Evolutionary conservation across 768 basidiomycete species (phyloP).

Genomic region (Suillus tomentosus): DNA sequence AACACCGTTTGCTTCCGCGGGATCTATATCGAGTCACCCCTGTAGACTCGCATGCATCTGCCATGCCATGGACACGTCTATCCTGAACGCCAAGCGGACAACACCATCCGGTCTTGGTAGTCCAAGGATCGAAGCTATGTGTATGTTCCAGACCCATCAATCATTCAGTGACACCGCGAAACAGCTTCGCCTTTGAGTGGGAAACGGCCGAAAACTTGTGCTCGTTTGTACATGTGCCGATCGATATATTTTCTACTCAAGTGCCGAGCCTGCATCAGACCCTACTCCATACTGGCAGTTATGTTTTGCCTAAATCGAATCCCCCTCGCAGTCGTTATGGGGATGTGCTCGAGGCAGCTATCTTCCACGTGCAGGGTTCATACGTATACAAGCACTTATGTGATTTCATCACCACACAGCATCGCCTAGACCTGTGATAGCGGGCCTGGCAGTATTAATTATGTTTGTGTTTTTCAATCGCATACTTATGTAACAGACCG

Average conservation of each 20-base stretch:
- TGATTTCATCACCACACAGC: neutral
- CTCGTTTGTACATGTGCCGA: neutral
- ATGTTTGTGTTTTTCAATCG: neutral
- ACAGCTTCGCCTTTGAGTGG: neutral
- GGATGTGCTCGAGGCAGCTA: neutral
- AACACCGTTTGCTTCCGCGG: neutral
- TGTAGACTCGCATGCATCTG: neutral
- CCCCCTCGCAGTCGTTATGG: neutral
- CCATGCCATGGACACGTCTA: neutral
- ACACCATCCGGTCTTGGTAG: neutral
- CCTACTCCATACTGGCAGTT: neutral
- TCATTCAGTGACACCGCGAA: too few relatives aligned
- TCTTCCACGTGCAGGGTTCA: neutral
- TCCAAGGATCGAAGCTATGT: neutral
- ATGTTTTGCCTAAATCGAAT: neutral
- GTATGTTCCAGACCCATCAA: neutral
- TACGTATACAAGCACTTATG: neutral
- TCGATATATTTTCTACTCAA: too few relatives aligned
- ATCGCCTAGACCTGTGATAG: neutral
- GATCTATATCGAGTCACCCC: neutral
- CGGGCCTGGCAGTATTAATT: neutral
- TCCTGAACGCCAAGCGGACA: neutral
- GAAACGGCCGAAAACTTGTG: neutral
- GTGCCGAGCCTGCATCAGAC: too few relatives aligned
- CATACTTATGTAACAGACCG: too few relatives aligned